Conservation (phyloP, 2,329 filamentous ascomycete species). For the Paraphoma chrysanthemicola region DNA sequence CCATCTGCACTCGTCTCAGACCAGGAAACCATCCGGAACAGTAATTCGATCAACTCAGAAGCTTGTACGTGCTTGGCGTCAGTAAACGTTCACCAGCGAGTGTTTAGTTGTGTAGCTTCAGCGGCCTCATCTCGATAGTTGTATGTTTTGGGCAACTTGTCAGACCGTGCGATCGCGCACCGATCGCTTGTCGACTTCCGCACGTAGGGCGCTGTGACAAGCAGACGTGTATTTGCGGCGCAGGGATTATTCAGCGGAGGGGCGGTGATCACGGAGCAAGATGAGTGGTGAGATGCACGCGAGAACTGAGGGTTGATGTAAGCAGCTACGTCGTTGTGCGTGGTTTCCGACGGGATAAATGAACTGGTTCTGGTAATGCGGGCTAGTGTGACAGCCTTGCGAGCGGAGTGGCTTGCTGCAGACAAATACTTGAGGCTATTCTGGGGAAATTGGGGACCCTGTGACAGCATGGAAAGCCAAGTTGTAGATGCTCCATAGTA, state of each 20-base stretch:
- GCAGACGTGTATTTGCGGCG: constrained; percentile 2
- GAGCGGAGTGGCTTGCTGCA: not conserved
- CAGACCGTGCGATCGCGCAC: not conserved
- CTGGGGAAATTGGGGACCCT: no score
- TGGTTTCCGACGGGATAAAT: not conserved
- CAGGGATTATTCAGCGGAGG: constrained; percentile 13
- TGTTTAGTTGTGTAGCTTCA: not conserved
- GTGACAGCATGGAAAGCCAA: no score
- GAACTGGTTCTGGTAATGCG: not conserved
- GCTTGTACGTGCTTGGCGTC: not conserved
- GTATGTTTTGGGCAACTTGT: not conserved
- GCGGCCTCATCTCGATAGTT: not conserved
- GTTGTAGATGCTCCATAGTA: no score
- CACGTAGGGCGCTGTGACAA: not conserved
- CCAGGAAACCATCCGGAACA: constrained; percentile 5
- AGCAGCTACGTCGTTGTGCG: constrained; percentile 1
- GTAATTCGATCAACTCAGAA: not conserved
- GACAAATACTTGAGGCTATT: no score
- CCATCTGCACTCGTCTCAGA: constrained; percentile 3
- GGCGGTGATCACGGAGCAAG: not conserved
- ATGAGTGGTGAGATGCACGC: not conserved
- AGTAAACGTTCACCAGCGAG: not conserved
- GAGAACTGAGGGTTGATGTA: not conserved
- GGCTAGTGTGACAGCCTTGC: not conserved
- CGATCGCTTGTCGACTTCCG: not conserved